Base-by-base conservation (phyloP, 2,329 filamentous ascomycete genomes). In the Emmonsiellopsis sp. region DNA sequence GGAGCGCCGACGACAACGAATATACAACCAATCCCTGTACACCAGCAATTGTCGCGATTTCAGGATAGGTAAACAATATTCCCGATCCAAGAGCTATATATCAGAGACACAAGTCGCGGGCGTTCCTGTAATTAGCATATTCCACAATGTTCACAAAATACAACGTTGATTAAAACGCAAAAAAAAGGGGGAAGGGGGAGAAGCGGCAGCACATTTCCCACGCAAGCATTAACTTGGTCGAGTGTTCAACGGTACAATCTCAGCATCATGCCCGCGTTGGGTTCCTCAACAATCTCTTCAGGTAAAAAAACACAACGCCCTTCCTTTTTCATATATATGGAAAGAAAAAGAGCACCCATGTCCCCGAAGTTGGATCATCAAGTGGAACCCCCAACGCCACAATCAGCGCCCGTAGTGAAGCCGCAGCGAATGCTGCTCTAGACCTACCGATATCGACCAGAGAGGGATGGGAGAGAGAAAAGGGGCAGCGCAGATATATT, bases 171-270 rank as follows among this genome's bases (percentile, higher is more conserved):
- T 5, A 27, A 27, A 27, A 27, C 21, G 42, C 56, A 47, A 40
- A 42, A 21, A 44, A 57, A 52, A 56, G 63, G 62, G 66, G 68
- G 71, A 68, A 74, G 72, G 75, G 64, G 65, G 59, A 64, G 69
- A 82, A 88, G 87, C 87, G 87, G 87, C 87, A 91, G 86, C 87
- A 92, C 88, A 80, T 91, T 92, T 87, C 88, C 85, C 88, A 92
- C 88, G 88, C 88, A 93, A 93, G 88, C 86, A 90, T 92, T 93
- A 92, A 88, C 88, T 93, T 93, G 88, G 88, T 93, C 88, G 87
- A 92, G 87, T 92, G 84, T 74, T 86, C 57, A 77, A 91, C 88
- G 87, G 88, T 93, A 83, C 86, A 84, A 85, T 92, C 88, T 93
- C 88, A 92, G 88, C 88, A 82, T 90, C 81, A 75, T 81, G 63